Evolutionary conservation across 2,329 filamentous ascomycete species (phyloP).

Genomic region (Phaeosphaeria sp.): DNA sequence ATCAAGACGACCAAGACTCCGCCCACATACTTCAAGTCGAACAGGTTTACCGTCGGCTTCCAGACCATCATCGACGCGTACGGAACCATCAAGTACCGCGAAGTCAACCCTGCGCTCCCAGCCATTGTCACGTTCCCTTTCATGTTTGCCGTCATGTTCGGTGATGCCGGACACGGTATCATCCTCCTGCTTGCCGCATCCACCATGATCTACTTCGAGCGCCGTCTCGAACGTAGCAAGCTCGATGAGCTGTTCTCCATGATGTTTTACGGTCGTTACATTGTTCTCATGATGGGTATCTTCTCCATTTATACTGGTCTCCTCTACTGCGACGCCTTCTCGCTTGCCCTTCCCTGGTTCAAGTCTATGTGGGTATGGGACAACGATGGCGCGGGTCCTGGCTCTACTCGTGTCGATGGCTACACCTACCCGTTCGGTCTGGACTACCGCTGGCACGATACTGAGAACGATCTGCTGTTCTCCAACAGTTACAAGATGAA

Average conservation of each 20-base stretch:
- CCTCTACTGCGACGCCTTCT: slow-evolving; percentile 98
- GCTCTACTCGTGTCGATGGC: slow-evolving; percentile 67
- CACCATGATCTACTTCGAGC: slow-evolving; percentile 98
- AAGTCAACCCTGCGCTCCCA: slow-evolving; percentile 94
- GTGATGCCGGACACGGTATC: slow-evolving; percentile 91
- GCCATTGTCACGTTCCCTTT: slow-evolving; percentile 99
- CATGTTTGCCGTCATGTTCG: slow-evolving; percentile 99
- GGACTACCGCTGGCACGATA: slow-evolving; percentile 95
- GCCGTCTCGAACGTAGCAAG: slow-evolving; percentile 80
- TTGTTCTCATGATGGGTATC: slow-evolving; percentile 96
- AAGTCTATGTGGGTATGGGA: slow-evolving; percentile 91
- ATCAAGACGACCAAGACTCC: slow-evolving; percentile 97
- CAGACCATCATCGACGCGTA: slow-evolving; percentile 99
- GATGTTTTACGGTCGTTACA: slow-evolving; percentile 99
- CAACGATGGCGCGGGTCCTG: slow-evolving; percentile 68
- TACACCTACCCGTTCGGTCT: slow-evolving; percentile 96
- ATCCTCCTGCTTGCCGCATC: slow-evolving; percentile 85
- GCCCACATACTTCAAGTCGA: slow-evolving; percentile 96
- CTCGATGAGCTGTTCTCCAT: slow-evolving; percentile 97
- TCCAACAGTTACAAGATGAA: slow-evolving; percentile 99
- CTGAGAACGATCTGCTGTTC: slow-evolving; percentile 94
- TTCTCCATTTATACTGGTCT: slow-evolving; percentile 98
- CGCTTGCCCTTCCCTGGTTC: slow-evolving; percentile 88
- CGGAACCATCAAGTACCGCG: slow-evolving; percentile 94
- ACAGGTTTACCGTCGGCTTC: slow-evolving; percentile 97